phyloP scores from a whole-genome alignment of 345 rosid genomes.

The Bruguiera gymnorhiza region DNA sequence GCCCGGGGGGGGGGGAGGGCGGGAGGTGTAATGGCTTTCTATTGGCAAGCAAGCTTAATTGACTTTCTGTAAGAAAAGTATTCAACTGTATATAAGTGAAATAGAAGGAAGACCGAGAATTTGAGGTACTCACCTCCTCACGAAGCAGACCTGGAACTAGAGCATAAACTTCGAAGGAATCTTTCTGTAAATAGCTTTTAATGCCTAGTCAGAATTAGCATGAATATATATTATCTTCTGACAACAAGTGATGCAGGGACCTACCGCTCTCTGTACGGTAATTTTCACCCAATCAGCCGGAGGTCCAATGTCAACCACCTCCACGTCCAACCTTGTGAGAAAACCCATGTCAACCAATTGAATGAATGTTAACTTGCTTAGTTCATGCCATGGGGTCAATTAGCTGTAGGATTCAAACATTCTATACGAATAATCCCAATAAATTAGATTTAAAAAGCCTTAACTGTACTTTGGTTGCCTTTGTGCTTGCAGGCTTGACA shows the following conservation, averaged over 20 bases:
- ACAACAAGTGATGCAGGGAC: slow-evolving; percentile 13
- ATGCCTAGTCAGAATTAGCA: neutral
- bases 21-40: no score
- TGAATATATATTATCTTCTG: neutral
- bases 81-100: neutral
- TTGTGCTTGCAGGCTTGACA: slow-evolving; percentile 43
- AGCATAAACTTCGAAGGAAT: slow-evolving; percentile 68
- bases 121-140: slow-evolving; percentile 47
- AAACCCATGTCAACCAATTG: slow-evolving; percentile 8
- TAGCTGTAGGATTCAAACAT: neutral
- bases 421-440: slow-evolving; percentile 4
- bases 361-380: neutral
- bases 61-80: neutral
- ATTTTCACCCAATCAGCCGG: slow-evolving; percentile 81
- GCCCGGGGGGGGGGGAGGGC: no score
- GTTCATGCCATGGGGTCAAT: neutral
- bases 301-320: slow-evolving; percentile 52
- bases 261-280: slow-evolving; percentile 63
- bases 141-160: slow-evolving; percentile 73
- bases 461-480: slow-evolving; percentile 63
- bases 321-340: slow-evolving; percentile 44
- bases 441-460: slow-evolving; percentile 18
- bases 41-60: neutral
- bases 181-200: slow-evolving; percentile 41
- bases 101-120: neutral